Evolutionary conservation across 1,284 basidiomycete genomes (phyloP).

Genomic region (Boletus sp.): DNA sequence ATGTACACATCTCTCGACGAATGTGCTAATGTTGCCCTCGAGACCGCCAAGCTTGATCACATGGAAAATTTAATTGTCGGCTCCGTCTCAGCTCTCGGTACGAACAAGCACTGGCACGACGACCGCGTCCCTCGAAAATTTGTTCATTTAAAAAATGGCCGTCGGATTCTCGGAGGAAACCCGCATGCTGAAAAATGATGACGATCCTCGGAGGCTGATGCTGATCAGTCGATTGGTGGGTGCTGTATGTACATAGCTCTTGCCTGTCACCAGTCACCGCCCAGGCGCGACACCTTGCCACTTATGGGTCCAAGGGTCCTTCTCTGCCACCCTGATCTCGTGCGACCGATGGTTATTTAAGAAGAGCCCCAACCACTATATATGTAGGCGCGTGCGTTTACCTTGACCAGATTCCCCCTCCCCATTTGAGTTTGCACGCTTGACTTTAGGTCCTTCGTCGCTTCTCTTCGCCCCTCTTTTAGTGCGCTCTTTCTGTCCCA

Average conservation of each 20-base stretch:
- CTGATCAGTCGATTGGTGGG: constrained; percentile 2
- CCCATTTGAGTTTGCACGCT: constrained; percentile 8
- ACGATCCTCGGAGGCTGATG: no score
- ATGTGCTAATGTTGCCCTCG: constrained; percentile 14
- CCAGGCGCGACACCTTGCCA: constrained; percentile 11
- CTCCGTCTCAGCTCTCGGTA: not conserved
- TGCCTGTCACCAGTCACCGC: constrained; percentile 1
- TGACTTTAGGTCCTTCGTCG: constrained; percentile 1
- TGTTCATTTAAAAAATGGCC: not conserved
- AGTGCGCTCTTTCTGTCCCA: not conserved
- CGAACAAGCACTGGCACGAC: not conserved
- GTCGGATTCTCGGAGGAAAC: not conserved
- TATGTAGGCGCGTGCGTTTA: not conserved
- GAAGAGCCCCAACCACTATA: not conserved
- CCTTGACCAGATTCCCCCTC: constrained; percentile 4
- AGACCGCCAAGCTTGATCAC: constrained; percentile 8
- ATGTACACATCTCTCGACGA: constrained; percentile 4
- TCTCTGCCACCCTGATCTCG: constrained; percentile 19
- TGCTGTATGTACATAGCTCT: not conserved
- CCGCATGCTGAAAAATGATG: constrained; percentile 13
- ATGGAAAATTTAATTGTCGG: not conserved
- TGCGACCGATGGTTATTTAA: constrained; percentile 17
- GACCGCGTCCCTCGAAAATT: not conserved
- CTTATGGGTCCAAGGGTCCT: constrained; percentile 18
- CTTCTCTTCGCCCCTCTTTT: constrained; percentile 2